Conservation (phyloP, 1,284 basidiomycete genomes). For the Fomitopsis pinicola region DNA sequence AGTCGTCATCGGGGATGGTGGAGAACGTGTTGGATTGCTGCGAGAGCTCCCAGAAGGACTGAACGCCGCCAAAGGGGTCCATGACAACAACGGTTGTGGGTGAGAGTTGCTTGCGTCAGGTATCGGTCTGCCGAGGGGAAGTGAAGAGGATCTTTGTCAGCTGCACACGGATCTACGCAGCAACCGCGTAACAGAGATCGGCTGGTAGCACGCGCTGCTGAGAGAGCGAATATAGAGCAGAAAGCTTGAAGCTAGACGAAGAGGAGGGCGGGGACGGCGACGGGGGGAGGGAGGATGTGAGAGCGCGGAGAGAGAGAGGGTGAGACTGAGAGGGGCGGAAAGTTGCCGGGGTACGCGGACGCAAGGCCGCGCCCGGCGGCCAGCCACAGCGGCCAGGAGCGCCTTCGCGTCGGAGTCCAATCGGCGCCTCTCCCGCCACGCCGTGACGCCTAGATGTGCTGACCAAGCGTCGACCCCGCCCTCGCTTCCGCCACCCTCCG, state of each 20-base stretch:
- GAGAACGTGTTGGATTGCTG: constrained; percentile 53
- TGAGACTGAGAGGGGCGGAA: constrained; percentile 12
- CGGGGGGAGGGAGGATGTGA: constrained; percentile 4
- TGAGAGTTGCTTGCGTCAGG: constrained; percentile 5
- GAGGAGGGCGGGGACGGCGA: constrained; percentile 3
- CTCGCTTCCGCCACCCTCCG: neutral
- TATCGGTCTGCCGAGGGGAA: constrained; percentile 8
- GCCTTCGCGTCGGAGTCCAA: constrained; percentile 5
- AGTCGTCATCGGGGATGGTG: constrained; percentile 71
- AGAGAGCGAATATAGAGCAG: neutral
- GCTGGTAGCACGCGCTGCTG: neutral
- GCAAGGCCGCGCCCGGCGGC: constrained; percentile 9
- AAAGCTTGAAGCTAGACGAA: constrained; percentile 2
- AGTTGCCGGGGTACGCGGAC: constrained; percentile 16
- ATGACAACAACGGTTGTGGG: constrained; percentile 17
- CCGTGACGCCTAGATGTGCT: constrained; percentile 9
- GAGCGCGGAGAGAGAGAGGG: constrained; percentile 5
- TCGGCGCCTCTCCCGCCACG: neutral
- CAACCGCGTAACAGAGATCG: constrained; percentile 11
- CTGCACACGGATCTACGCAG: constrained; percentile 12
- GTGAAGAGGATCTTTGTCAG: constrained; percentile 7
- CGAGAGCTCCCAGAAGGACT: constrained; percentile 65
- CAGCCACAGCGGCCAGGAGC: neutral
- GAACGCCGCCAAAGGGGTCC: constrained; percentile 29
- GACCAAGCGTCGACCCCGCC: constrained; percentile 10